These are phyloP conservation scores for Astrothelium macrocarpum DNA, from an alignment of 495 filamentous ascomycete species.

Conservation along the genomic window DNA sequence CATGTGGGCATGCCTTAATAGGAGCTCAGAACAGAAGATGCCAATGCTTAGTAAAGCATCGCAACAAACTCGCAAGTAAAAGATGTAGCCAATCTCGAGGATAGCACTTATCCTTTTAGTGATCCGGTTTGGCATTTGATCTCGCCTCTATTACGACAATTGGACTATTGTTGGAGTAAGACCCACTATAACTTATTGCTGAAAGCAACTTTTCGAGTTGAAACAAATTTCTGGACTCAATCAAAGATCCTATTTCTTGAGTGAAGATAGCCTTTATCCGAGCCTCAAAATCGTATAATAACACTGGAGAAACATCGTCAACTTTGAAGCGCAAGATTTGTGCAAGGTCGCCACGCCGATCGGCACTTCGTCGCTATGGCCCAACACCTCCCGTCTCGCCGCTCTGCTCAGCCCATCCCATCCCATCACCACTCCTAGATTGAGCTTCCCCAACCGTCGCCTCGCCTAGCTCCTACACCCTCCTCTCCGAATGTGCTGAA, in stretches of 20 bases:
- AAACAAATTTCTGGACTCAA: conserved; percentile 40
- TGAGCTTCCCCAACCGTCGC: too few relatives aligned
- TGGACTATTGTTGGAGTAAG: conserved; percentile 48
- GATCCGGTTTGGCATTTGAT: conserved; percentile 57
- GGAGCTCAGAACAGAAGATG: background rate
- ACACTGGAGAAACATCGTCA: too few relatives aligned
- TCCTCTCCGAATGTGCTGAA: too few relatives aligned
- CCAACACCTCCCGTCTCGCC: too few relatives aligned
- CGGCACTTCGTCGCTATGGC: too few relatives aligned
- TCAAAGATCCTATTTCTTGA: conserved; percentile 44
- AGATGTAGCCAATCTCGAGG: conserved; percentile 30
- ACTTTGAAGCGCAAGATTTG: too few relatives aligned
- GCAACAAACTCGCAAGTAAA: background rate
- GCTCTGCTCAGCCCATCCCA: too few relatives aligned
- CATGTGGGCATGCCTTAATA: too few relatives aligned
- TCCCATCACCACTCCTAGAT: too few relatives aligned
- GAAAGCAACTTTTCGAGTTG: conserved; percentile 48
- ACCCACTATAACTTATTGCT: conserved; percentile 58
- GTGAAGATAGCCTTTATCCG: conserved; percentile 23
- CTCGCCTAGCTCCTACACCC: too few relatives aligned
- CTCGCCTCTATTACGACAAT: conserved; percentile 58
- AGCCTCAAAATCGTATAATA: too few relatives aligned
- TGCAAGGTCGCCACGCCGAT: too few relatives aligned
- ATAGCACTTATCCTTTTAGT: conserved; percentile 47
- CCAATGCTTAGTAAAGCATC: background rate